phyloP scores from a whole-genome alignment of 2,329 filamentous ascomycete genomes.

The Mycosphaerelloides madeirae region DNA sequence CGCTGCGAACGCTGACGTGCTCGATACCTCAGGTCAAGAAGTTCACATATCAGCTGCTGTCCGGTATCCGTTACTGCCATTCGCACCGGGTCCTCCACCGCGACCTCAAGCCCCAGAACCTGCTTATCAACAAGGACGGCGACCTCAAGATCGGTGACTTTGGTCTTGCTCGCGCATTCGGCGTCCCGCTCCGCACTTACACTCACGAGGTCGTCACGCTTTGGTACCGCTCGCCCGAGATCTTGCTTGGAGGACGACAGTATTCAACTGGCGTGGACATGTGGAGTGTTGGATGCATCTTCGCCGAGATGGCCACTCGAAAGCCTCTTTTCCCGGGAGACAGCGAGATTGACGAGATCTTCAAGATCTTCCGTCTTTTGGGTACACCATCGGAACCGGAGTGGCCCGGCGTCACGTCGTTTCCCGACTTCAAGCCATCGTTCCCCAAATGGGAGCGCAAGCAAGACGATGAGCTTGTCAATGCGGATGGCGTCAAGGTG shows the following conservation, averaged over 20 bases:
- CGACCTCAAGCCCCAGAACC: constrained; percentile 85
- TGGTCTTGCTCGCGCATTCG: constrained; percentile 81
- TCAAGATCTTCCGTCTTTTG: constrained; percentile 81
- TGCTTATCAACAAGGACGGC: constrained; percentile 78
- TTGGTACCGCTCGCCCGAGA: constrained; percentile 89
- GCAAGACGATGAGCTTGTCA: constrained; percentile 60
- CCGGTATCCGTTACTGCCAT: constrained; percentile 83
- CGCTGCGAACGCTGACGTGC: not conserved
- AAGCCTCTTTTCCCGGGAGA: constrained; percentile 91
- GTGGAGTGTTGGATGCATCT: constrained; percentile 93
- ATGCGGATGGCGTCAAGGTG: constrained; percentile 43
- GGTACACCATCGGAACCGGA: constrained; percentile 76
- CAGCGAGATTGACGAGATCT: constrained; percentile 90
- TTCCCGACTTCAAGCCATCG: constrained; percentile 86
- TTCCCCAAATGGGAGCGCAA: constrained; percentile 88
- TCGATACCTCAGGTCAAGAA: constrained; percentile 59
- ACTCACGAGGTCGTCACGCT: constrained; percentile 93
- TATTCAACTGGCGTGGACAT: constrained; percentile 94
- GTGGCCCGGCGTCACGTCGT: constrained; percentile 91
- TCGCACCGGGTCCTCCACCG: constrained; percentile 81
- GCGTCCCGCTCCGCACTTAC: constrained; percentile 84
- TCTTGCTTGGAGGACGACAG: constrained; percentile 82
- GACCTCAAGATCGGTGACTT: constrained; percentile 91
- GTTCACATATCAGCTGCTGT: constrained; percentile 84
- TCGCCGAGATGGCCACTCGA: constrained; percentile 92